A percentile compares a stretch with the other conserved stretches of the same genome.
Evolutionary conservation across 768 basidiomycete species (phyloP).

Genomic region (Glaciozyma martinii): DNA sequence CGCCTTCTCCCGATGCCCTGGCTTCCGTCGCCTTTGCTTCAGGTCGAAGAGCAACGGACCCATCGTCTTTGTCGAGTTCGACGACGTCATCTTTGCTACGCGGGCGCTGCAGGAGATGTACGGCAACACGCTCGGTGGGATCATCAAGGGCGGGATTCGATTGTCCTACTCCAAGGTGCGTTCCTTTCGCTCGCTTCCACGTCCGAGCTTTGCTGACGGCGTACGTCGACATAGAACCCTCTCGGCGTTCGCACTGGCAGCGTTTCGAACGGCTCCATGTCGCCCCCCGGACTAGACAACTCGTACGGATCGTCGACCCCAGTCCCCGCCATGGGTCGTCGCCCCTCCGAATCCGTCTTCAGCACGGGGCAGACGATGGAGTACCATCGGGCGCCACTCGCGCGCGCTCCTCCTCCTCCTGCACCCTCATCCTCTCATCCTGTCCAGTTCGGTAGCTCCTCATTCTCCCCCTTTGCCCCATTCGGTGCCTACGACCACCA

Average conservation of each 20-base stretch:
- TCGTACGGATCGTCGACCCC: neutral
- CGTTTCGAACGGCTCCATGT: neutral
- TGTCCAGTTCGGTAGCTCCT: neutral
- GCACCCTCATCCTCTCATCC: neutral
- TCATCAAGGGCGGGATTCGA: conserved; percentile 89
- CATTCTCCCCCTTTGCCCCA: no score
- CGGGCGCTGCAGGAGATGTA: conserved; percentile 83
- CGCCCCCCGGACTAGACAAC: neutral
- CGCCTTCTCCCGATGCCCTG: conserved; percentile 66
- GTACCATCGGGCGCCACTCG: neutral
- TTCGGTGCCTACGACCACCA: no score
- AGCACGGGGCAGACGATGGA: neutral
- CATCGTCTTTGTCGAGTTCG: conserved; percentile 99
- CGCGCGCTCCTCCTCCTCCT: no score
- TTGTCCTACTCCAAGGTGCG: conserved; percentile 51
- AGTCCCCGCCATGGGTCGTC: neutral
- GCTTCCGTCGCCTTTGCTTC: conserved; percentile 87
- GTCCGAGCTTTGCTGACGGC: neutral
- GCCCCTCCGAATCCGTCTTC: conserved; percentile 5
- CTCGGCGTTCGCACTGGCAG: neutral
- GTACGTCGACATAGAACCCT: neutral
- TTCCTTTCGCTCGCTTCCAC: neutral
- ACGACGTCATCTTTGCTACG: conserved; percentile 74
- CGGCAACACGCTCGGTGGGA: conserved; percentile 77
- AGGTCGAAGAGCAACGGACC: conserved; percentile 94